Evolutionary conservation across 2,329 filamentous ascomycete species (phyloP), one percentile per base, ranked within the genome.

Genomic region (Ophiostoma novo-ulmi): DNA sequence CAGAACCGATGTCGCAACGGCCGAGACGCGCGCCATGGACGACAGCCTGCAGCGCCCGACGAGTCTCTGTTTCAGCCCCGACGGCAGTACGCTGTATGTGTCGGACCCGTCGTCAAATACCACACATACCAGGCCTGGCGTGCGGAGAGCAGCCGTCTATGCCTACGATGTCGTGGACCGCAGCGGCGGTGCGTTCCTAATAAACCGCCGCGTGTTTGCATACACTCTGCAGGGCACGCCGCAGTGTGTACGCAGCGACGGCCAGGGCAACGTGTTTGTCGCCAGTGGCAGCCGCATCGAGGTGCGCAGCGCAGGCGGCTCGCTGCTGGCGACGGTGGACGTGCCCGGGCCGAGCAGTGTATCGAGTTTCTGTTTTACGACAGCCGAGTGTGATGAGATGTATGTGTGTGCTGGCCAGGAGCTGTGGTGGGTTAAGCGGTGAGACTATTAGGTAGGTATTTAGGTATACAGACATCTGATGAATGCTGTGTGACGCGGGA

Each of bases 171-270:
- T 87, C 7, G 69, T 79, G 3, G 76, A 70, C 1, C 77, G 78
- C 10, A 74, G 76, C 13, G 79, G 75, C 1, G 77, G 80, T 2
- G 79, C 79, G 0, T 83, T 83, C 69, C 77, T 87, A 13, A 74
- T 75, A 0, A 85, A 86, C 75, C 81, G 80, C 67, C 82, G 84
- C 35, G 75, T 86, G 0, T 88, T 88, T 73, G 82, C 85, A 1
- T 83, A 82, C 72, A 80, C 82, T 0, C 79, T 81, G 44, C 77
- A 77, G 0, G 84, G 84, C 0, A 78, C 82, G 6, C 84, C 85
- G 0, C 78, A 74, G 72, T 79, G 77, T 38, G 79, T 85, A 63
- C 76, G 77, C 55, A 83, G 81, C 69, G 82, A 84, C 72, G 63
- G 70, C 1, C 69, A 74, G 5, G 83, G 82, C 1, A 83, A 84